These are phyloP conservation scores for Linderniella brevidens DNA, from an alignment of 257 asterid genomes.

Conservation along the genomic window DNA sequence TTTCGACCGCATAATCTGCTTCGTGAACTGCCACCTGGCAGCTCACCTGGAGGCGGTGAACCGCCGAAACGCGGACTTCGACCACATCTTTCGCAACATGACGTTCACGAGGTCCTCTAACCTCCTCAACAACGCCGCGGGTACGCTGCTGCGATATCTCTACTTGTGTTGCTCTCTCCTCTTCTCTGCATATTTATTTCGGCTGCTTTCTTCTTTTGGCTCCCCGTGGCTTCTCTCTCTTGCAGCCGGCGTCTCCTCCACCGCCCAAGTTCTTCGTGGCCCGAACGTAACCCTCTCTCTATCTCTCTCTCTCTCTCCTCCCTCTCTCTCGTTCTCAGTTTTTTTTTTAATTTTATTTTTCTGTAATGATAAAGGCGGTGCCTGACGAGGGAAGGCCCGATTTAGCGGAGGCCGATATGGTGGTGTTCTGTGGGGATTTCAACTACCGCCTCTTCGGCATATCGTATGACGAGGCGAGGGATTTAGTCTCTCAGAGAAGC, in stretches of 20 bases:
- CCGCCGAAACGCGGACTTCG: constrained; percentile 79
- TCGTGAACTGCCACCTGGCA: constrained; percentile 80
- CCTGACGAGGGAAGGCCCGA: constrained; percentile 71
- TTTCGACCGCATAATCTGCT: constrained; percentile 75
- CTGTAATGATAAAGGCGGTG: constrained; percentile 28
- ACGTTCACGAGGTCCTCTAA: constrained; percentile 56
- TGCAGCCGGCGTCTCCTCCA: constrained; percentile 89
- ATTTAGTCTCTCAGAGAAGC: constrained; percentile 93
- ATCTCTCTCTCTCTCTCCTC: constrained; percentile 1
- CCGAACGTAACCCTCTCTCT: constrained; percentile 32
- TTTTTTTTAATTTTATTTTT: not conserved
- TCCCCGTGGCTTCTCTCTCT: constrained; percentile 58
- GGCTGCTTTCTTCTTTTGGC: constrained; percentile 64
- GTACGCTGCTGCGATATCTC: constrained; percentile 74
- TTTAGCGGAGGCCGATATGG: constrained; percentile 88
- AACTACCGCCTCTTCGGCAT: constrained; percentile 92
- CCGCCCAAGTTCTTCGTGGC: constrained; percentile 70
- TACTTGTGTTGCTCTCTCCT: constrained; percentile 56
- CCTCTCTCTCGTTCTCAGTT: constrained; percentile 1
- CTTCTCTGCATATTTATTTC: constrained; percentile 57
- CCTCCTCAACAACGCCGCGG: constrained; percentile 48
- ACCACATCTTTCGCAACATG: constrained; percentile 77
- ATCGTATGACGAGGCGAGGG: constrained; percentile 94
- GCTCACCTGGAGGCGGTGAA: constrained; percentile 98
- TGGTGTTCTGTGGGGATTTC: constrained; percentile 73